Evolutionary conservation across 208 protist genomes (phyloP).

Genomic region (Leishmania guyanensis): DNA sequence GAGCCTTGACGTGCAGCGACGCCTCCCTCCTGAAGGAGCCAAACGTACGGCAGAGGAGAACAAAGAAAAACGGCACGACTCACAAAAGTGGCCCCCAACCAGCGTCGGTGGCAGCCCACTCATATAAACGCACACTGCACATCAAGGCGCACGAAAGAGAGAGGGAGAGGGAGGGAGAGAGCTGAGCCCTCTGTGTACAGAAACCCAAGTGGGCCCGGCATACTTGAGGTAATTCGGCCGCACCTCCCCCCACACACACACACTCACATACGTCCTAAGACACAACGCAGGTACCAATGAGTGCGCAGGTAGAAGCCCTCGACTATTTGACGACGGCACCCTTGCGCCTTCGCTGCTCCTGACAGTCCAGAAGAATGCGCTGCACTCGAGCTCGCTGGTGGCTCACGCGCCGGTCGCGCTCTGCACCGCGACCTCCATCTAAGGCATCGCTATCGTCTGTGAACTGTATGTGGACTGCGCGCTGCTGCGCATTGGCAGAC

Average conservation of each 20-base stretch:
- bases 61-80: background rate
- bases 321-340: background rate
- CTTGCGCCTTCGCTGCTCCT: conserved; percentile 24
- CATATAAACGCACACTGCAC: background rate
- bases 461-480: conserved; percentile 4
- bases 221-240: background rate
- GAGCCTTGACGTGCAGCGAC: background rate
- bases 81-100: too few relatives aligned
- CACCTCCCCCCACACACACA: background rate
- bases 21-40: background rate
- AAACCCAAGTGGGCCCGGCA: background rate
- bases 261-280: background rate
- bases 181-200: background rate
- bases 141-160: background rate
- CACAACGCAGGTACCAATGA: background rate
- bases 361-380: conserved; percentile 16
- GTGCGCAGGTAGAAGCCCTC: background rate
- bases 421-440: conserved; percentile 13
- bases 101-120: too few relatives aligned
- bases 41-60: background rate
- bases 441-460: conserved; percentile 27
- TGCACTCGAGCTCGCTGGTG: conserved; percentile 21
- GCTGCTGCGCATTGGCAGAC: conserved; percentile 1
- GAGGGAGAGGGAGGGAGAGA: background rate
- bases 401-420: conserved; percentile 7